Evolutionary conservation across 257 asterid species (phyloP).

Genomic region (Solanum sparsipilum): DNA sequence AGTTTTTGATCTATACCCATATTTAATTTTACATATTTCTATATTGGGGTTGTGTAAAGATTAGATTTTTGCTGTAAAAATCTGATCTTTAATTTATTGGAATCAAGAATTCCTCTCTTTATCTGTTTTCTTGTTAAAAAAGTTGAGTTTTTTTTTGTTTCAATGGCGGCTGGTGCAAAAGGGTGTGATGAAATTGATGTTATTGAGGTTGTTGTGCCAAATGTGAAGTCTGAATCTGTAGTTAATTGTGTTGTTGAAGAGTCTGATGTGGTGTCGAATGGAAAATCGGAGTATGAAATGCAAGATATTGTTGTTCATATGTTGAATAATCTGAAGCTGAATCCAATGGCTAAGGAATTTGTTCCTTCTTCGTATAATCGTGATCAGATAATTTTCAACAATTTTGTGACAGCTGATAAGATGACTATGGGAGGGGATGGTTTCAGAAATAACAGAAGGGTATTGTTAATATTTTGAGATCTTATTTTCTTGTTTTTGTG

Average conservation of each 20-base stretch:
- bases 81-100: background rate
- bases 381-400: conserved; percentile 35
- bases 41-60: background rate
- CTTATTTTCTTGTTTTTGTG: background rate
- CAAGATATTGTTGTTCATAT: conserved; percentile 43
- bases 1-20: background rate
- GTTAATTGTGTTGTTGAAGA: conserved; percentile 23
- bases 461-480: conserved; percentile 14
- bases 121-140: background rate
- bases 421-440: conserved; percentile 39
- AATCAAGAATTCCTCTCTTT: background rate
- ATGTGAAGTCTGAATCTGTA: conserved; percentile 9
- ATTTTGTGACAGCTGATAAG: conserved; percentile 39
- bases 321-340: conserved; percentile 65
- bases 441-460: conserved; percentile 63
- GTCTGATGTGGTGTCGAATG: conserved; percentile 37
- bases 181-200: conserved; percentile 54
- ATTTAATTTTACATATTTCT: background rate
- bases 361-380: conserved; percentile 67
- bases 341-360: conserved; percentile 91
- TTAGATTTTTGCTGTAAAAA: background rate
- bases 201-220: conserved; percentile 32
- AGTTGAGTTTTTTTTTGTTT: conserved; percentile 26
- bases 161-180: conserved; percentile 87
- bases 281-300: conserved; percentile 57